Conservation (phyloP, 1,139 yeast genomes). For the Zygoascus meyerae region DNA sequence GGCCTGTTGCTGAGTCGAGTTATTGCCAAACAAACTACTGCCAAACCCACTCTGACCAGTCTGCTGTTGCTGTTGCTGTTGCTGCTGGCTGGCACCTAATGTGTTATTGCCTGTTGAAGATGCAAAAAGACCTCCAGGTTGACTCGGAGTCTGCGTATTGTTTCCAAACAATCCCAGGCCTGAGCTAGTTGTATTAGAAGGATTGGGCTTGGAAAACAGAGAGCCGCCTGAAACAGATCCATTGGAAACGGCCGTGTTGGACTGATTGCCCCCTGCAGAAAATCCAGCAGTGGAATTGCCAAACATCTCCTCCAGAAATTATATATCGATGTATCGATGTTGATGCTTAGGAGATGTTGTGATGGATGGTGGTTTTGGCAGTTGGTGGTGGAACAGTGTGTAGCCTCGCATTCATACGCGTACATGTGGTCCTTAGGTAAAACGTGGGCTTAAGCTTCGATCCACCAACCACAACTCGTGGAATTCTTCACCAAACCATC, state of each 20-base stretch:
- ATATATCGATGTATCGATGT: too few species aligned
- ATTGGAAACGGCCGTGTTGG: too few species aligned
- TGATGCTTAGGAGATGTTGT: too few species aligned
- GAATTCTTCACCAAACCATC: not conserved
- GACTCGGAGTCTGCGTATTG: not conserved
- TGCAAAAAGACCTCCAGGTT: not conserved
- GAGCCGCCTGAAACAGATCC: too few species aligned
- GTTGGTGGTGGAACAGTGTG: not conserved
- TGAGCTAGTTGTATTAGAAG: too few species aligned
- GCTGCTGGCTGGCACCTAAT: not conserved
- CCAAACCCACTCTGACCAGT: not conserved
- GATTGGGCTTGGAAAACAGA: too few species aligned
- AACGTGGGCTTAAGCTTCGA: not conserved
- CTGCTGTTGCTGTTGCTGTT: conserved; percentile 6
- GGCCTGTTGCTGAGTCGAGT: too few species aligned
- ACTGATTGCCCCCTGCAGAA: too few species aligned
- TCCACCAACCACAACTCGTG: conserved; percentile 5
- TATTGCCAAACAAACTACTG: too few species aligned
- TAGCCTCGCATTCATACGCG: not conserved
- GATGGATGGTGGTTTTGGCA: too few species aligned
- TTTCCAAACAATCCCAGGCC: not conserved
- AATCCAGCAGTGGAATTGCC: too few species aligned
- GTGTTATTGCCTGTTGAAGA: not conserved
- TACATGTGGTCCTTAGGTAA: not conserved
- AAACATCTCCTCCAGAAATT: too few species aligned